Conservation (phyloP, 306 rosid species). For the Pterocarpus macrocarpus region DNA sequence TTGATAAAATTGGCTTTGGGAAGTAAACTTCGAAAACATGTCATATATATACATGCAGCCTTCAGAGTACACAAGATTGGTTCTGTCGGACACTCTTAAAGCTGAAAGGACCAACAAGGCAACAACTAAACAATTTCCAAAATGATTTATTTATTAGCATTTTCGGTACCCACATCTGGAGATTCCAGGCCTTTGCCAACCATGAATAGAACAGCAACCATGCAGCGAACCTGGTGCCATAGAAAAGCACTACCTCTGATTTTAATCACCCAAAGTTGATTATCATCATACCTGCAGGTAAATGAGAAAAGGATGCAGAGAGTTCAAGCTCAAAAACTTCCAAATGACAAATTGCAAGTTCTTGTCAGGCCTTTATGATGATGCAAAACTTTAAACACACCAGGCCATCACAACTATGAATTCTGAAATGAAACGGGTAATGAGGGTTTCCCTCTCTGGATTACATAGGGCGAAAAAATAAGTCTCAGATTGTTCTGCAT, state of each 20-base stretch:
- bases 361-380: not conserved
- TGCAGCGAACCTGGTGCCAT: slow-evolving; percentile 99
- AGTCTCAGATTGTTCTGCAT: slow-evolving; percentile 32
- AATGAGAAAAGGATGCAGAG: slow-evolving; percentile 28
- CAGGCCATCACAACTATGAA: slow-evolving; percentile 14
- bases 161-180: slow-evolving; percentile 73
- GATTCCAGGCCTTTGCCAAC: slow-evolving; percentile 89
- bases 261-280: slow-evolving; percentile 79
- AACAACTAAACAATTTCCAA: slow-evolving; percentile 2
- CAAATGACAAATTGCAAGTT: slow-evolving; percentile 13
- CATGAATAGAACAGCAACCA: slow-evolving; percentile 87
- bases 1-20: slow-evolving; percentile 4
- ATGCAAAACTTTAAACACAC: not conserved
- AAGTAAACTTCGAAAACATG: slow-evolving; percentile 31
- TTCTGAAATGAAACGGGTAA: slow-evolving; percentile 22
- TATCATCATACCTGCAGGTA: slow-evolving; percentile 69
- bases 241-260: slow-evolving; percentile 92
- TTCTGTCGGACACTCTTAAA: slow-evolving; percentile 16
- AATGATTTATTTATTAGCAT: slow-evolving; percentile 38
- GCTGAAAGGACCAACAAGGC: slow-evolving; percentile 27
- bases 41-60: not conserved
- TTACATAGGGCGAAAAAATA: not conserved
- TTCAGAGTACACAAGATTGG: slow-evolving; percentile 29
- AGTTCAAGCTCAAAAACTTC: slow-evolving; percentile 33
- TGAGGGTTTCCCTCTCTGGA: slow-evolving; percentile 1